phyloP scores from a whole-genome alignment of 192 early-diverging fungal species.

The Coemansia sp. region DNA sequence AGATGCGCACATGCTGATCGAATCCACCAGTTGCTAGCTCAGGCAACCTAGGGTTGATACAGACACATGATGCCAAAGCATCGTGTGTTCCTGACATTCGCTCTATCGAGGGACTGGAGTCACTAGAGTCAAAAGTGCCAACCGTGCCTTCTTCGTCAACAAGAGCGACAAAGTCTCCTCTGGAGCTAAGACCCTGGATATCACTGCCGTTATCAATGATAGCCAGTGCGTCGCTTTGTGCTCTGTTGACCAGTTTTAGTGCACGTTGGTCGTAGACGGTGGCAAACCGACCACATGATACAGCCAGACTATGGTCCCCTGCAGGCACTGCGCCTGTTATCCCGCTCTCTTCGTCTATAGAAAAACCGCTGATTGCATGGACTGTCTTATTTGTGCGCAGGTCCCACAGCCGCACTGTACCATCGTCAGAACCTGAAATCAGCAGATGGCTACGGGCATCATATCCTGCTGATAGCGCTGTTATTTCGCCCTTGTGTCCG shows the following conservation, averaged over 20 bases:
- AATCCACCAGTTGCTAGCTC: constrained; percentile 40
- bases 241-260: background rate
- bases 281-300: constrained; percentile 15
- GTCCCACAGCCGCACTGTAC: constrained; percentile 44
- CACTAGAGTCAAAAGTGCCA: constrained; percentile 31
- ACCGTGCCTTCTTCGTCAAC: constrained; percentile 40
- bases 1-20: constrained; percentile 34
- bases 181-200: constrained; percentile 33
- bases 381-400: constrained; percentile 12
- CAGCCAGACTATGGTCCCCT: constrained; percentile 22
- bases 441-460: constrained; percentile 10
- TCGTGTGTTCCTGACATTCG: constrained; percentile 25
- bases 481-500: constrained; percentile 26
- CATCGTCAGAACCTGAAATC: constrained; percentile 47
- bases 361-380: constrained; percentile 22
- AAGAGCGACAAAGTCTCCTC: constrained; percentile 51
- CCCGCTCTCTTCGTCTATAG: constrained; percentile 3
- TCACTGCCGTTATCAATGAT: constrained; percentile 8
- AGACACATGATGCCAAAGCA: constrained; percentile 35
- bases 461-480: constrained; percentile 26
- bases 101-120: constrained; percentile 5
- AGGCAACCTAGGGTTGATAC: constrained; percentile 29
- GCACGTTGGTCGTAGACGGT: constrained; percentile 36
- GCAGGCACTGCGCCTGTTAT: constrained; percentile 23
- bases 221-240: background rate